These are phyloP conservation scores for Galerina marginata DNA, from an alignment of 768 basidiomycete species.

Conservation along the genomic window DNA sequence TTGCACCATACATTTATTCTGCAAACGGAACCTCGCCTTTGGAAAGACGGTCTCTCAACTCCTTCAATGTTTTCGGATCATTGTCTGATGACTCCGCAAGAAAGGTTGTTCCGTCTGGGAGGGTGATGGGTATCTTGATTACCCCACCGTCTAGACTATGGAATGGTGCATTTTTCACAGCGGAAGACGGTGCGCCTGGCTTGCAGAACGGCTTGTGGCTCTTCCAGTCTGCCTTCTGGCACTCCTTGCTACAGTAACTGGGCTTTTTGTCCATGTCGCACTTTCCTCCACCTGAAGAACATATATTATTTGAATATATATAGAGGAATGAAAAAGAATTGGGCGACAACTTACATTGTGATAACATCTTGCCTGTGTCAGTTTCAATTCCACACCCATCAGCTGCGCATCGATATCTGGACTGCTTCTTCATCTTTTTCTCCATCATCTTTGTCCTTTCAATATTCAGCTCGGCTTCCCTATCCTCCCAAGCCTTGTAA, in stretches of 20 bases:
- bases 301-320: not conserved
- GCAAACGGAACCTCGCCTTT: too few species aligned
- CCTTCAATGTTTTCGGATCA: too few species aligned
- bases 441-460: slow-evolving; percentile 21
- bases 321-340: too few species aligned
- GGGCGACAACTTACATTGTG: slow-evolving; percentile 23
- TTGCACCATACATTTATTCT: too few species aligned
- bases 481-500: slow-evolving; percentile 24
- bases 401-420: slow-evolving; percentile 34
- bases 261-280: slow-evolving; percentile 39
- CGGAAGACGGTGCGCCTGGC: slow-evolving; percentile 35
- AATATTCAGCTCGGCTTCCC: slow-evolving; percentile 20
- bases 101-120: too few species aligned
- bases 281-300: slow-evolving; percentile 29
- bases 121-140: too few species aligned
- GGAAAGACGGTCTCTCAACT: too few species aligned
- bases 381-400: slow-evolving; percentile 31
- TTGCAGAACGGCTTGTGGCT: slow-evolving; percentile 42
- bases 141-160: too few species aligned
- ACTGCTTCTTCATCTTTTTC: slow-evolving; percentile 30
- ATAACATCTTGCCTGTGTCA: slow-evolving; percentile 29
- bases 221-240: slow-evolving; percentile 36
- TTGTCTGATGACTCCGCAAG: too few species aligned
- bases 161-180: too few species aligned
- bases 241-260: slow-evolving; percentile 37